These are phyloP conservation scores for Fusarium circinatum DNA, from an alignment of 2,329 filamentous ascomycete species.

Conservation along the genomic window DNA sequence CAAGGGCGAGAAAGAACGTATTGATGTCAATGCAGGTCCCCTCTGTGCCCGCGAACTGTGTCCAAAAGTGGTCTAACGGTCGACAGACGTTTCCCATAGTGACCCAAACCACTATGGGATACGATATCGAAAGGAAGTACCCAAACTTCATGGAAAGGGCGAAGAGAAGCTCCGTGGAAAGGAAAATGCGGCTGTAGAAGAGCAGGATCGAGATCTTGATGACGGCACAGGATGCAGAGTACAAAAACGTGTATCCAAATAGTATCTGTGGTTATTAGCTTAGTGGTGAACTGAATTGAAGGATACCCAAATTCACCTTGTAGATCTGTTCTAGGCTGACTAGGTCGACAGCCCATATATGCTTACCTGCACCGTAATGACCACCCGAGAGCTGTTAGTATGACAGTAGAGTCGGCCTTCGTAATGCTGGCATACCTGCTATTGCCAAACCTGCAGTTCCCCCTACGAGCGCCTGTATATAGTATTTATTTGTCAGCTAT, in stretches of 20 bases:
- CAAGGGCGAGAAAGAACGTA: neutral
- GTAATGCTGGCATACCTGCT: neutral
- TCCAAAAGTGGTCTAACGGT: neutral
- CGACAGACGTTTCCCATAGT: neutral
- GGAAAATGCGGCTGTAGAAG: neutral
- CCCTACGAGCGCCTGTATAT: neutral
- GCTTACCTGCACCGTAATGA: neutral
- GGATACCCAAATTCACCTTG: neutral
- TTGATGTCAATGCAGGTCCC: neutral
- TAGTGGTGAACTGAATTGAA: rapidly evolving
- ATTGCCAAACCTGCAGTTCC: neutral
- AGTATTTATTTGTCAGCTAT: neutral
- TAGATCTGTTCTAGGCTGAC: neutral
- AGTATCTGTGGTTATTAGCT: neutral
- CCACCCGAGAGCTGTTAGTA: neutral
- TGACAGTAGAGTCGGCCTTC: rapidly evolving
- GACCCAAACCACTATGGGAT: neutral
- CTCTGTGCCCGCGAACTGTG: neutral
- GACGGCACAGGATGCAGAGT: neutral
- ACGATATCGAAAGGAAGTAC: neutral
- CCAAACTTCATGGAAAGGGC: neutral
- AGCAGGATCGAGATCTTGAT: neutral
- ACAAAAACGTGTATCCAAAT: neutral
- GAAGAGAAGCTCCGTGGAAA: neutral
- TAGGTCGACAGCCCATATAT: neutral